Evolutionary conservation across 306 rosid species (phyloP).

Genomic region (Fragaria ananassa): DNA sequence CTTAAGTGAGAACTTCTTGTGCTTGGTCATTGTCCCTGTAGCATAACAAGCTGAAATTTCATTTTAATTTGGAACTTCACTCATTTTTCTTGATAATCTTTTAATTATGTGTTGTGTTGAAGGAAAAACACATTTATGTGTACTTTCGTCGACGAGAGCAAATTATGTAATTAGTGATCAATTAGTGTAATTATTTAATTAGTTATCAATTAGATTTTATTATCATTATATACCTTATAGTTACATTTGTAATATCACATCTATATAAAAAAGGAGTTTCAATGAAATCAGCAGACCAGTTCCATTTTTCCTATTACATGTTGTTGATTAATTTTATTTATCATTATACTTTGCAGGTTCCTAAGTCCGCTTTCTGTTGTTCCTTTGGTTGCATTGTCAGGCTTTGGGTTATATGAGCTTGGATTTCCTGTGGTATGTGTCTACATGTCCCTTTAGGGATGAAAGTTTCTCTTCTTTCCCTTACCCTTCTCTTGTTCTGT

Average conservation of each 20-base stretch:
- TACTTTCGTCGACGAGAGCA: too few species aligned
- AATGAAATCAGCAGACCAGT: too few species aligned
- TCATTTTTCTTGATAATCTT: not conserved
- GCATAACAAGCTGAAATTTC: not conserved
- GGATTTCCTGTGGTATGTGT: conserved; percentile 87
- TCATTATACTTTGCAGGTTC: conserved; percentile 49
- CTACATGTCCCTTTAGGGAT: conserved; percentile 6
- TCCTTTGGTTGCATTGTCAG: conserved; percentile 85
- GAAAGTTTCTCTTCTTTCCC: not conserved
- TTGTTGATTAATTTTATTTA: conserved; percentile 22
- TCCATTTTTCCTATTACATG: too few species aligned
- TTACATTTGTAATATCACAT: too few species aligned
- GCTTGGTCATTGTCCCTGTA: not conserved
- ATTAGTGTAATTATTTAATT: too few species aligned
- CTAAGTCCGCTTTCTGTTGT: conserved; percentile 82
- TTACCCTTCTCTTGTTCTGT: not conserved
- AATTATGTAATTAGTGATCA: too few species aligned
- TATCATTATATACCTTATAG: too few species aligned
- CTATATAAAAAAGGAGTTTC: too few species aligned
- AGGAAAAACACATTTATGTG: too few species aligned
- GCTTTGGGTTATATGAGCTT: conserved; percentile 77
- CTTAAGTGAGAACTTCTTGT: not conserved
- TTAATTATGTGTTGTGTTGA: too few species aligned
- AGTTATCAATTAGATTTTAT: too few species aligned
- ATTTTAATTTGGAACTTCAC: not conserved